Evolutionary conservation across 257 asterid species (phyloP).

Genomic region (Jacaranda mimosifolia): DNA sequence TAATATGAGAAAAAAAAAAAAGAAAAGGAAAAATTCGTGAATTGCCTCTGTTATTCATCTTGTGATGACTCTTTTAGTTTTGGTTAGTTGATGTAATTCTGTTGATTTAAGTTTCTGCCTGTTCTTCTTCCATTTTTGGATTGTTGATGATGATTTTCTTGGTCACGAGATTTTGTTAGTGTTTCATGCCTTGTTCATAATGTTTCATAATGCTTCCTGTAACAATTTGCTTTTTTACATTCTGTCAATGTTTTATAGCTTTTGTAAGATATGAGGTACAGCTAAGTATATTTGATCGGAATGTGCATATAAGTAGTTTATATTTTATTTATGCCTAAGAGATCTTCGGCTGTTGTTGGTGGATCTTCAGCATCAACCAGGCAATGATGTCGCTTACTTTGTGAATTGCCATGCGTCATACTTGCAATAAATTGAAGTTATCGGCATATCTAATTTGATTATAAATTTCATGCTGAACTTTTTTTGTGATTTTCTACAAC

Average conservation of each 20-base stretch:
- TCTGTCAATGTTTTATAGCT: neutral
- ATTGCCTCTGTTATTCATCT: constrained; percentile 12
- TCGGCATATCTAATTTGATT: neutral
- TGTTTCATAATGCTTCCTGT: neutral
- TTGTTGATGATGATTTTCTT: neutral
- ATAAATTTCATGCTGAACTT: neutral
- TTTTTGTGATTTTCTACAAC: constrained; percentile 9
- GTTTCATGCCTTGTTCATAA: neutral
- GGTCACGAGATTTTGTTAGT: neutral
- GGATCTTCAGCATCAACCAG: neutral
- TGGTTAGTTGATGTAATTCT: constrained; percentile 4
- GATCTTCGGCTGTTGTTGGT: neutral
- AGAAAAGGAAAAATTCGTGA: neutral
- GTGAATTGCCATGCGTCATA: neutral
- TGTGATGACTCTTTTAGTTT: constrained; percentile 7
- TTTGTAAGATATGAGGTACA: neutral
- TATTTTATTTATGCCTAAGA: neutral
- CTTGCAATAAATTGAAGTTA: constrained; percentile 24
- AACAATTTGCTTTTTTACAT: neutral
- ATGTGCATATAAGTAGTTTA: neutral
- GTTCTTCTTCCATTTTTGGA: neutral
- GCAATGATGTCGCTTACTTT: neutral
- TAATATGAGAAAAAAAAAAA: no score
- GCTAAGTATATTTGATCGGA: neutral
- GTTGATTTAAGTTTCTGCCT: constrained; percentile 5